Base-by-base conservation (phyloP, 768 basidiomycete genomes). In the Clavulina sp. region DNA sequence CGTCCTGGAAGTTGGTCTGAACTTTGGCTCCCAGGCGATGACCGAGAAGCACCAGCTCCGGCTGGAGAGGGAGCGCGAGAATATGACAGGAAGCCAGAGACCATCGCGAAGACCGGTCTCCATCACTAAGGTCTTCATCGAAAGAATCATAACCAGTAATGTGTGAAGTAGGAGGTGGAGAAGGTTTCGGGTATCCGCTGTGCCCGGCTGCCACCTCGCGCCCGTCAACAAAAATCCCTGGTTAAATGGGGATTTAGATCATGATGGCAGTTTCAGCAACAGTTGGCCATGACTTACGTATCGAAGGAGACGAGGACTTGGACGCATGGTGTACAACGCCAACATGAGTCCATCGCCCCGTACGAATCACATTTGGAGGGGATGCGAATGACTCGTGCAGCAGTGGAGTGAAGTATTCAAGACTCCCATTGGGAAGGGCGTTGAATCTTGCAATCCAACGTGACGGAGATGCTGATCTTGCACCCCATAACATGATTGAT, bases 21-120 rank as follows among this genome's bases (percentile, higher is more conserved):
- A 89, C 89, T 41, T 80, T 74, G 5, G 86, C 86, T 3, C 85
- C 82, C 7, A 91, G 74, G 58, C 86, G 82, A 59, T 88, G 80
- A 32, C 86, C 72, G 41, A 89, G 72, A 16, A 81, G 73, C 4
- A 78, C 76, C 3, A 85, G 61, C 54, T 84, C 82, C 49, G 86
- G 79, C 2, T 54, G 52, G 18, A 63, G 50, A 2, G 58, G 36
- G 43, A 52, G 44, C 4, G 51, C 49, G 19, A 60, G 36, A 19
- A 61, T 33, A 41, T 59, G 57, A 18, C 41, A 44, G 1, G 54
- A 46, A 3, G 56, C 36, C 29, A 52, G 52, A 52, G 49, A 54
- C 53, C 51, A 58, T 38, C 51, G 40, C 32, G 49, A 38, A 13
- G n/a, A 4, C 13, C 48, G 33, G 26, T 44, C 21, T n/a, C n/a